A percentile compares a stretch with the other conserved stretches of the same genome.
Conservation (phyloP, 495 filamentous ascomycete genomes). For the Monascus purpureus region DNA sequence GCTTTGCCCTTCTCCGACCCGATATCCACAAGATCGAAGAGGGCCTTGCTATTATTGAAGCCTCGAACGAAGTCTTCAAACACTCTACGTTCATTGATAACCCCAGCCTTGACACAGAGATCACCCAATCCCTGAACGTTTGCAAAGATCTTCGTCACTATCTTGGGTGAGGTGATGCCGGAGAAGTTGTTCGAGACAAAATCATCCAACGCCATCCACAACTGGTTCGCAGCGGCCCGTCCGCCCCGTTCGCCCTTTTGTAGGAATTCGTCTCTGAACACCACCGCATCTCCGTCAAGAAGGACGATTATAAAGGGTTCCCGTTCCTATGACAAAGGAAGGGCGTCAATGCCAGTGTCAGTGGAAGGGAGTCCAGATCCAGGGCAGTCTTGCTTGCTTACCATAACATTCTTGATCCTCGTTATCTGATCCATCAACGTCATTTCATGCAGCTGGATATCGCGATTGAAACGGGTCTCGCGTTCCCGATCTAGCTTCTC, state of each 20-base stretch:
- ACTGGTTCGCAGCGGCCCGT: constrained; percentile 49
- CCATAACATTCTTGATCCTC: constrained; percentile 35
- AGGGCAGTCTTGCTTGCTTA: constrained; percentile 18
- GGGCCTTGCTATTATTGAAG: constrained; percentile 56
- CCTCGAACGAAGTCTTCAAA: constrained; percentile 60
- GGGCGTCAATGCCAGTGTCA: too few species aligned
- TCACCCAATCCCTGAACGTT: constrained; percentile 52
- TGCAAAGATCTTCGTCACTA: constrained; percentile 55
- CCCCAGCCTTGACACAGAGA: constrained; percentile 41
- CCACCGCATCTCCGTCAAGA: constrained; percentile 65
- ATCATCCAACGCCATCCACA: constrained; percentile 38
- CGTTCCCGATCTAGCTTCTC: constrained; percentile 39
- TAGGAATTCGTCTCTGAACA: constrained; percentile 56
- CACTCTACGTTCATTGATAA: constrained; percentile 33
- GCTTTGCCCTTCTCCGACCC: constrained; percentile 54
- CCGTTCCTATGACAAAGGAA: constrained; percentile 38
- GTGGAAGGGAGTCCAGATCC: too few species aligned
- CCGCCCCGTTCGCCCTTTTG: constrained; percentile 55
- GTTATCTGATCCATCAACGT: constrained; percentile 38
- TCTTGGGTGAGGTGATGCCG: constrained; percentile 38
- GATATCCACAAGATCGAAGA: constrained; percentile 66
- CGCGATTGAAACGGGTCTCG: constrained; percentile 41
- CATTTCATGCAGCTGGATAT: constrained; percentile 39
- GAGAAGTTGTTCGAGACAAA: constrained; percentile 32
- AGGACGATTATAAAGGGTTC: constrained; percentile 65